Evolutionary conservation across 331 rosid species (phyloP).

Genomic region (Rhamnella rubrinervis): DNA sequence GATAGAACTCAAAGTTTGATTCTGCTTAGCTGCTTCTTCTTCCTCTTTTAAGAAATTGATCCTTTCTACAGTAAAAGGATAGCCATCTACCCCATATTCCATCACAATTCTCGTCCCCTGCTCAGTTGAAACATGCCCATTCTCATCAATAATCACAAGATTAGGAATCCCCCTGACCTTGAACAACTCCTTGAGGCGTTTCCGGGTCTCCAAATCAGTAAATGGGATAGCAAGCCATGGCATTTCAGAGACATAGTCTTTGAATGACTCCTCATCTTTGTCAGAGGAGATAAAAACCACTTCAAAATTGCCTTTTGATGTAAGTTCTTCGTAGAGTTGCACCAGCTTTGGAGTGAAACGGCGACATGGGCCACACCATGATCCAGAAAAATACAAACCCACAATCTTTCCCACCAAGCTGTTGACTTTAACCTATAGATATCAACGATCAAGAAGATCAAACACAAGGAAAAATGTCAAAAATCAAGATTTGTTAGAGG

Average conservation of each 20-base stretch:
- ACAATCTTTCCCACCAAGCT: conserved; percentile 26
- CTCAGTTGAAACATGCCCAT: conserved; percentile 27
- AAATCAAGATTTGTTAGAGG: too few relatives aligned
- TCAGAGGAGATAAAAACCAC: conserved; percentile 45
- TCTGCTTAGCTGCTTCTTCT: conserved; percentile 21
- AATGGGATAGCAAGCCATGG: conserved; percentile 47
- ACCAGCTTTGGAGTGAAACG: conserved; percentile 33
- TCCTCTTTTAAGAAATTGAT: conserved; percentile 24
- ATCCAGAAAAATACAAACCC: conserved; percentile 43
- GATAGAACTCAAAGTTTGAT: conserved; percentile 32
- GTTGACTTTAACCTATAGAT: conserved; percentile 27
- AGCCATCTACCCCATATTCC: conserved; percentile 35
- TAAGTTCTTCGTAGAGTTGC: conserved; percentile 27
- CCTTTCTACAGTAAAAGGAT: conserved; percentile 32
- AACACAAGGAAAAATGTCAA: too few relatives aligned
- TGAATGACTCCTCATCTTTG: conserved; percentile 37
- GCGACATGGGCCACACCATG: conserved; percentile 46
- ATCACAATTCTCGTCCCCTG: conserved; percentile 20
- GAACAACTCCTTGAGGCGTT: conserved; percentile 36
- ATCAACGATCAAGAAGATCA: background rate
- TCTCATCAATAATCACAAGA: conserved; percentile 34
- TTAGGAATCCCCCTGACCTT: conserved; percentile 42
- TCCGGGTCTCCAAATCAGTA: conserved; percentile 29
- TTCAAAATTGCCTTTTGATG: conserved; percentile 27
- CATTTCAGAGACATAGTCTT: conserved; percentile 41